phyloP scores from a whole-genome alignment of 1,139 yeast genomes.

The Candida sp. region DNA sequence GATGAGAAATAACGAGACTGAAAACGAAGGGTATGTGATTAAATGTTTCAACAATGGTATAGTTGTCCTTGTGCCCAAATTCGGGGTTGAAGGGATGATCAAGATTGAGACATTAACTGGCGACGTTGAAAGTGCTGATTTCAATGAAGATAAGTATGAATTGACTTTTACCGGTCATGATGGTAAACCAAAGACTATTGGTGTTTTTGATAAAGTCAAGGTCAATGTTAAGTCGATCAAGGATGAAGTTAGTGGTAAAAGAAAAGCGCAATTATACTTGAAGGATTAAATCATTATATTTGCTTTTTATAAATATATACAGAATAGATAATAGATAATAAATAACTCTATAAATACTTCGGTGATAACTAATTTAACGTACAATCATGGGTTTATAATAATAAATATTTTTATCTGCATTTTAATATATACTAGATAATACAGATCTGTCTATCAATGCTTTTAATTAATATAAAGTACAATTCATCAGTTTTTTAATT shows the following conservation, averaged over 20 bases:
- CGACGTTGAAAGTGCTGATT: constrained; percentile 60
- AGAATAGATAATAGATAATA: constrained; percentile 4
- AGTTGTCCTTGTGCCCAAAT: constrained; percentile 93
- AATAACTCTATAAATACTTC: too few relatives aligned
- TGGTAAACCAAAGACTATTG: constrained; percentile 47
- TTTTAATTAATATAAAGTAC: too few relatives aligned
- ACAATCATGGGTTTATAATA: too few relatives aligned
- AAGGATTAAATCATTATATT: constrained; percentile 20
- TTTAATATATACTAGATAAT: neutral
- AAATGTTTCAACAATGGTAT: constrained; percentile 94
- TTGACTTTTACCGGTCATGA: constrained; percentile 50
- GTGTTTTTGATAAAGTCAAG: constrained; percentile 81
- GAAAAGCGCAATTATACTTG: constrained; percentile 78
- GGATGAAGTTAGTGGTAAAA: constrained; percentile 88
- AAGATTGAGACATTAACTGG: constrained; percentile 68
- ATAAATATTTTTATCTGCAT: too few relatives aligned
- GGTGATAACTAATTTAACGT: too few relatives aligned
- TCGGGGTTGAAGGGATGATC: constrained; percentile 94
- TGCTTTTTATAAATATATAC: neutral
- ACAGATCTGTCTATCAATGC: neutral
- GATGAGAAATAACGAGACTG: constrained; percentile 71
- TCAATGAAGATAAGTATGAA: constrained; percentile 76
- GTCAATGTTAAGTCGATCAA: constrained; percentile 80
- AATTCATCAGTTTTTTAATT: too few relatives aligned
- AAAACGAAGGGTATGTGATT: constrained; percentile 88